Percentiles rank a stretch among this genome's conserved stretches.
phyloP scores from a whole-genome alignment of 768 basidiomycete species.

The Suillus spraguei region DNA sequence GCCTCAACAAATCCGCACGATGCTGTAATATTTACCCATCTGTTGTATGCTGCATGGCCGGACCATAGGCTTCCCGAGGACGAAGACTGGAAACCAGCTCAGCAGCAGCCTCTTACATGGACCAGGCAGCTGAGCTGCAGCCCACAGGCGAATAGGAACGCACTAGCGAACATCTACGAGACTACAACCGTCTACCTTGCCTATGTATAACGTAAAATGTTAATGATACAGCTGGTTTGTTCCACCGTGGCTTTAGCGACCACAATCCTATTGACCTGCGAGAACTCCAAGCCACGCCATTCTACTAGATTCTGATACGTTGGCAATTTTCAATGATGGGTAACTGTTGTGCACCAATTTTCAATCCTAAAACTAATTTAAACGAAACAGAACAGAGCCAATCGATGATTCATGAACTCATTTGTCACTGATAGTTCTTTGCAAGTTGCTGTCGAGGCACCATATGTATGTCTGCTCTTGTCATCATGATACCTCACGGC shows the following conservation, averaged over 20 bases:
- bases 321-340: neutral
- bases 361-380: neutral
- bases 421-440: neutral
- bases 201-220: neutral
- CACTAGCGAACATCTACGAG: neutral
- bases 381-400: neutral
- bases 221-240: neutral
- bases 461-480: neutral
- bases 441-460: neutral
- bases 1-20: constrained; percentile 26
- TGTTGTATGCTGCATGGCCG: constrained; percentile 80
- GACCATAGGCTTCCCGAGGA: constrained; percentile 79
- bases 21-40: constrained; percentile 61
- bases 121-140: neutral
- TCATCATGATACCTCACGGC: neutral
- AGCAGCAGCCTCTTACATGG: neutral
- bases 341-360: neutral
- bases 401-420: neutral
- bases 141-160: neutral
- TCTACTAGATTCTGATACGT: neutral
- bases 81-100: constrained; percentile 43
- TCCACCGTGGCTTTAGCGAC: neutral
- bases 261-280: neutral
- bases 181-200: neutral
- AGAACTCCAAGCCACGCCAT: neutral